Percentiles rank a stretch among this genome's conserved stretches.
phyloP scores from a whole-genome alignment of 2,329 filamentous ascomycete species.

The Colletotrichum abscissum region DNA sequence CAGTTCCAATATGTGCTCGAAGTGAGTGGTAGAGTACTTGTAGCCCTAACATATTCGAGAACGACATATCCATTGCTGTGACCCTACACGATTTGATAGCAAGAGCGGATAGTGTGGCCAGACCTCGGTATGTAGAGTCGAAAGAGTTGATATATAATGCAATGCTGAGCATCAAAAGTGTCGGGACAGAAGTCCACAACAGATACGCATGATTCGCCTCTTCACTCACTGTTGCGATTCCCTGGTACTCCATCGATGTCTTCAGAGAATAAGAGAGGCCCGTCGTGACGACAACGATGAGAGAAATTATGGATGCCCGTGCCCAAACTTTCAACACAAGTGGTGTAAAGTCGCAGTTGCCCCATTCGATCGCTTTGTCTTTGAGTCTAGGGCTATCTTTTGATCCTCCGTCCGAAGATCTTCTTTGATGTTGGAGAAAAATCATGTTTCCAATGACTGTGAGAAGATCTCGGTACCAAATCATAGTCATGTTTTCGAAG shows the following conservation, averaged over 20 bases:
- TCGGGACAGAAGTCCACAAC: conserved; percentile 19
- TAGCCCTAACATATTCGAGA: conserved; percentile 8
- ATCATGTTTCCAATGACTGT: conserved; percentile 14
- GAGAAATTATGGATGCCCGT: too few relatives aligned
- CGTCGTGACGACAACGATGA: too few relatives aligned
- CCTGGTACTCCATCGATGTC: too few relatives aligned
- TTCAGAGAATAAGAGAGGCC: too few relatives aligned
- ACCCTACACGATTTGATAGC: not conserved
- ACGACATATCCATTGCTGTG: not conserved
- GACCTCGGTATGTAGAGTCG: not conserved
- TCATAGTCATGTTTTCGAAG: not conserved
- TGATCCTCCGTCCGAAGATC: not conserved
- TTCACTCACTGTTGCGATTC: conserved; percentile 5
- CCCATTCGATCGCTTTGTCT: not conserved
- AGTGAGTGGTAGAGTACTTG: not conserved
- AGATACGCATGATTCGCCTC: not conserved
- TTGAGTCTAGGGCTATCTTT: too few relatives aligned
- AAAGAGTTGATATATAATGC: conserved; percentile 2
- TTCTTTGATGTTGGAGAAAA: not conserved
- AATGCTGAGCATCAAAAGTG: conserved; percentile 13
- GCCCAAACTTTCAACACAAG: too few relatives aligned
- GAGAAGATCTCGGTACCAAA: conserved; percentile 16
- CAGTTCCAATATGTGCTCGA: not conserved
- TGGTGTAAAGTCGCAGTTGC: not conserved
- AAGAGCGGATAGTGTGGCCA: conserved; percentile 1